Conservation (phyloP, 2,329 filamentous ascomycete genomes). For the Neopestalotiopsis clavispora region DNA sequence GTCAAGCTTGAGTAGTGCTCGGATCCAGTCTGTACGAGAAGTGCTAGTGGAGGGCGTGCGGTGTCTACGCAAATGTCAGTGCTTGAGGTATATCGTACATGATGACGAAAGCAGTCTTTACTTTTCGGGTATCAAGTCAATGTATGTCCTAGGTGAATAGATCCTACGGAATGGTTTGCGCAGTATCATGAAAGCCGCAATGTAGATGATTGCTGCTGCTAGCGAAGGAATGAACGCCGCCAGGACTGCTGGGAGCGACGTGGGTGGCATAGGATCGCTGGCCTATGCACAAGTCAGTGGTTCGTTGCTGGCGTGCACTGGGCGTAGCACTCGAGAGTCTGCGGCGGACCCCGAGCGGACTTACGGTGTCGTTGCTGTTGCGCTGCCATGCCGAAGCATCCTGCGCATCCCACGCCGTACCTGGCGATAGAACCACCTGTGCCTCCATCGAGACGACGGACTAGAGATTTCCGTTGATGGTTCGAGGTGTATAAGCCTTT, state of each 20-base stretch:
- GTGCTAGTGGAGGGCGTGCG: slow-evolving; percentile 20
- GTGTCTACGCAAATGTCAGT: slow-evolving; percentile 23
- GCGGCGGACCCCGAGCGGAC: not conserved
- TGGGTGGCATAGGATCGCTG: slow-evolving; percentile 2
- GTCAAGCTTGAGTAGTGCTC: slow-evolving; percentile 63
- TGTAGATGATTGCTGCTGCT: slow-evolving; percentile 21
- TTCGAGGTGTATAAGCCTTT: not conserved
- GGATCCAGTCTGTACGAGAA: slow-evolving; percentile 53
- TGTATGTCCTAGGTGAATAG: slow-evolving; percentile 27
- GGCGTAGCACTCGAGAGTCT: too few species aligned
- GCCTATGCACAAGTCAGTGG: not conserved
- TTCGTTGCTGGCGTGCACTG: not conserved
- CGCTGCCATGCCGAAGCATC: not conserved
- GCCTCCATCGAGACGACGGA: not conserved
- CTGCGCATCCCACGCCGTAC: not conserved
- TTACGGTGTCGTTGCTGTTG: slow-evolving; percentile 1
- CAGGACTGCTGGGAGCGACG: slow-evolving; percentile 12
- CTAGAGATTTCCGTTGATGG: not conserved
- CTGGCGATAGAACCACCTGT: slow-evolving; percentile 2
- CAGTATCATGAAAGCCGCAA: slow-evolving; percentile 24
- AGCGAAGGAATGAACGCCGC: slow-evolving; percentile 25
- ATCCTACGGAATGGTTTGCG: slow-evolving; percentile 24
- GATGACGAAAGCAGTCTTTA: slow-evolving; percentile 3
- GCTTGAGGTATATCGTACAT: not conserved
- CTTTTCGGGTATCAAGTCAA: slow-evolving; percentile 27